These are phyloP conservation scores for Hortiboletus campestris DNA, from an alignment of 768 basidiomycete genomes.

Conservation along the genomic window DNA sequence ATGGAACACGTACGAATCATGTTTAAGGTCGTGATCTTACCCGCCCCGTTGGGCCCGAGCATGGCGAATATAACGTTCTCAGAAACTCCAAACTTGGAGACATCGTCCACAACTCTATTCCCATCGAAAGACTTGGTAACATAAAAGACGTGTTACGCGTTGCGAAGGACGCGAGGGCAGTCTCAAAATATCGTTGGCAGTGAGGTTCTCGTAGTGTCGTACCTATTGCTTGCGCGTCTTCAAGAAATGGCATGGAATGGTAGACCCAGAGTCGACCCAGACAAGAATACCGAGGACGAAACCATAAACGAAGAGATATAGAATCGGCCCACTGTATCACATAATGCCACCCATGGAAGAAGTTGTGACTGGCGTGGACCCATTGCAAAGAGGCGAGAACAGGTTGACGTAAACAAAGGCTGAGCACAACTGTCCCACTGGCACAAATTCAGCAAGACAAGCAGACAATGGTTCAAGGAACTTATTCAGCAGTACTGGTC, in stretches of 20 bases:
- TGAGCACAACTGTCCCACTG: conserved; percentile 58
- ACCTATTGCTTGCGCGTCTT: conserved; percentile 15
- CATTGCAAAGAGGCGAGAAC: conserved; percentile 71
- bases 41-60: conserved; percentile 81
- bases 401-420: conserved; percentile 75
- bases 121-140: conserved; percentile 60
- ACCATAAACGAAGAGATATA: conserved; percentile 64
- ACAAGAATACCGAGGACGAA: conserved; percentile 61
- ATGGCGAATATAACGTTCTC: conserved; percentile 66
- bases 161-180: too few species aligned
- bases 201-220: conserved; percentile 12
- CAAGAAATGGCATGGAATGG: conserved; percentile 41
- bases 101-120: conserved; percentile 67
- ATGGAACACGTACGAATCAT: conserved; percentile 58
- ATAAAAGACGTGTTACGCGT: too few species aligned
- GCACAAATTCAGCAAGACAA: neutral
- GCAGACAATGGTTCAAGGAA: conserved; percentile 6
- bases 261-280: conserved; percentile 69
- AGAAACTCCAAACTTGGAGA: conserved; percentile 66
- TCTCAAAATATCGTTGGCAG: conserved; percentile 22
- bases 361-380: conserved; percentile 44
- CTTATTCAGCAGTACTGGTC: too few species aligned
- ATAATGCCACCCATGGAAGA: conserved; percentile 51
- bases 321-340: conserved; percentile 71
- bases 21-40: conserved; percentile 81